Base-by-base conservation (phyloP, 129 eudicot species). In the Helichrysum umbraculigerum region DNA sequence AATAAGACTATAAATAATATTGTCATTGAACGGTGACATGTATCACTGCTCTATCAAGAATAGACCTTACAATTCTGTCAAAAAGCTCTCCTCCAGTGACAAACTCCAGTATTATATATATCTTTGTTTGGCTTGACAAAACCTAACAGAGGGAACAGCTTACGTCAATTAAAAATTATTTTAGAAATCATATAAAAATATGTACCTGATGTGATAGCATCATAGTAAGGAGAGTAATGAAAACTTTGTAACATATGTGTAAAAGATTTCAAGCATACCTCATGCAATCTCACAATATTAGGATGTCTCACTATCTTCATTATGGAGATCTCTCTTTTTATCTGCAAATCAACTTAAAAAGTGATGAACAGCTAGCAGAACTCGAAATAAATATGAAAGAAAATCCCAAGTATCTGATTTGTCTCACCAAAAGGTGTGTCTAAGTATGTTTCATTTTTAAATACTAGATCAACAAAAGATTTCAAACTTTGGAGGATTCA, bases 271-370 rank as follows among this genome's bases (percentile, higher is more conserved):
- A 74, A 65, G 30, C 57, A 66, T 85, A 95, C 99, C 99, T 95
- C 99, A 71, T 89, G 84, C 72, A 95, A 84, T 85, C 91, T 89
- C 70, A 95, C 99, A 35, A 95, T 91, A 85, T 84, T 79, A 52
- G 99, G 99, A 91, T 95, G 99, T 71, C 99, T 87, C 70, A 91
- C 99, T 81, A 95, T 95, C 97, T 95, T 95, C 99, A 95, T 95
- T 28, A 91, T 87, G 51, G 97, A 95, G 71, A 95, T 95, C 87
- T 95, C 99, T 84, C 95, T 83, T 83, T 95, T 95, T 66, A 95
- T 95, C 99, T 95, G 95, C 68, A 78, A 87, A 80, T 42, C 52
- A 86, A 75, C 74, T 68, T 70, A 81, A 59, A 72, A 35, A 83
- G 79, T 68, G 42, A 77, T 50, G 39, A 76, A 44, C 58, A 17